phyloP scores from a whole-genome alignment of 805 yeast species.

The Saccharomycopsis amapae region DNA sequence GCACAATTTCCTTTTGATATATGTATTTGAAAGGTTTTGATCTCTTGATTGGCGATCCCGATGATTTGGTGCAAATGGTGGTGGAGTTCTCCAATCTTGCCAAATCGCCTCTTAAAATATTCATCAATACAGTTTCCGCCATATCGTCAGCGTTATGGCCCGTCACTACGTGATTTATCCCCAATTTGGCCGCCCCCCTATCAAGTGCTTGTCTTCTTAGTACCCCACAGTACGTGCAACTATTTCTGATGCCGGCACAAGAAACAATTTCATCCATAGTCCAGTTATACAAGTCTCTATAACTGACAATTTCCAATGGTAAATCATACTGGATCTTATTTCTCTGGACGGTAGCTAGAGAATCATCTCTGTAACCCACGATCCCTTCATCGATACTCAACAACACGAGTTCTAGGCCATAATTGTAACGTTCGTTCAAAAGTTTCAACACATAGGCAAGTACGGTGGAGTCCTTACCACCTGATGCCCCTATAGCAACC shows the following conservation, averaged over 20 bases:
- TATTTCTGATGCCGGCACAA: conserved; percentile 86
- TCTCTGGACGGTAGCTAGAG: conserved; percentile 92
- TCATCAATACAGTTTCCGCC: conserved; percentile 98
- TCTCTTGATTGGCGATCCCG: conserved; percentile 82
- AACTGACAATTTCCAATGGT: conserved; percentile 75
- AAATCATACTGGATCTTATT: conserved; percentile 80
- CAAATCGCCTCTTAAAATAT: conserved; percentile 89
- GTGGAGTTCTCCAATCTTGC: conserved; percentile 88
- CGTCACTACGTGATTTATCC: conserved; percentile 85
- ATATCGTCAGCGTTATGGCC: conserved; percentile 99
- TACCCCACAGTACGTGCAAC: conserved; percentile 98
- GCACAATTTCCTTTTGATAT: conserved; percentile 93
- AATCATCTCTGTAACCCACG: conserved; percentile 94
- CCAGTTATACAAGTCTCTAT: conserved; percentile 89
- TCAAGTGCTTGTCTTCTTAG: conserved; percentile 93
- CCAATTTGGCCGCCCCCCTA: conserved; percentile 85
- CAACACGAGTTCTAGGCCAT: conserved; percentile 78
- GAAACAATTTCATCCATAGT: conserved; percentile 97
- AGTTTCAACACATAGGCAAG: conserved; percentile 82
- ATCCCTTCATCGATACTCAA: conserved; percentile 95
- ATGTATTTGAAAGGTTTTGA: conserved; percentile 94
- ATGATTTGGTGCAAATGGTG: conserved; percentile 70
- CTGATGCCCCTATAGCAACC: conserved; percentile 97
- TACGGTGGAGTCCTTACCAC: conserved; percentile 97
- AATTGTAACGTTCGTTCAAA: conserved; percentile 78